These are phyloP conservation scores for Talaromyces sp. DNA, from an alignment of 2,329 filamentous ascomycete species.

Conservation along the genomic window DNA sequence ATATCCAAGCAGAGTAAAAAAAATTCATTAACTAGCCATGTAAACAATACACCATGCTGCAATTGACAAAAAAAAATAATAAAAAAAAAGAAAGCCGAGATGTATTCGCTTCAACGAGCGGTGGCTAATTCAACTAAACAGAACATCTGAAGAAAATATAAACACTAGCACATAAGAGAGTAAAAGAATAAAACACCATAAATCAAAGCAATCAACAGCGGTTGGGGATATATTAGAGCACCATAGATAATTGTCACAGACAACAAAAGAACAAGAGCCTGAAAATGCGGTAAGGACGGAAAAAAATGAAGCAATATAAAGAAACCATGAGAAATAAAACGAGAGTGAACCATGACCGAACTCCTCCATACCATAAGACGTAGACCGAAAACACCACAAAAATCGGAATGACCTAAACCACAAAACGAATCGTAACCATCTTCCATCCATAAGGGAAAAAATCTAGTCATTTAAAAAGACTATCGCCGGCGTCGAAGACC, in stretches of 20 bases:
- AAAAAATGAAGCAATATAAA: background rate
- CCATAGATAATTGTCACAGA: background rate
- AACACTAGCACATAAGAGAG: background rate
- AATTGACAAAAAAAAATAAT: background rate
- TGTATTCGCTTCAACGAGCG: background rate
- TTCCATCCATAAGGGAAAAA: background rate
- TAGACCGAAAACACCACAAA: background rate
- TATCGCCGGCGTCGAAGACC: slow-evolving; percentile 32
- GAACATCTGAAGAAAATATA: background rate
- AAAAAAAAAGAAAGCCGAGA: background rate
- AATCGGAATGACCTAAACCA: background rate
- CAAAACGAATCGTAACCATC: background rate
- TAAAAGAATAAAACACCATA: background rate
- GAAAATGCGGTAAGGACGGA: background rate
- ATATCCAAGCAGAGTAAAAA: background rate
- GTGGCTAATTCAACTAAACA: background rate
- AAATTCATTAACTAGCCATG: background rate
- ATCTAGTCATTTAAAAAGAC: background rate
- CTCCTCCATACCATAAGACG: background rate
- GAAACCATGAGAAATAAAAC: background rate
- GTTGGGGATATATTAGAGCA: background rate
- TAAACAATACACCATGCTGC: background rate
- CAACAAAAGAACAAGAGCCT: background rate
- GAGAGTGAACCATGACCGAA: background rate
- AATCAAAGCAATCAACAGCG: background rate